Conservation (phyloP, 2,329 filamentous ascomycete genomes). For the Mycosphaerella sp. region DNA sequence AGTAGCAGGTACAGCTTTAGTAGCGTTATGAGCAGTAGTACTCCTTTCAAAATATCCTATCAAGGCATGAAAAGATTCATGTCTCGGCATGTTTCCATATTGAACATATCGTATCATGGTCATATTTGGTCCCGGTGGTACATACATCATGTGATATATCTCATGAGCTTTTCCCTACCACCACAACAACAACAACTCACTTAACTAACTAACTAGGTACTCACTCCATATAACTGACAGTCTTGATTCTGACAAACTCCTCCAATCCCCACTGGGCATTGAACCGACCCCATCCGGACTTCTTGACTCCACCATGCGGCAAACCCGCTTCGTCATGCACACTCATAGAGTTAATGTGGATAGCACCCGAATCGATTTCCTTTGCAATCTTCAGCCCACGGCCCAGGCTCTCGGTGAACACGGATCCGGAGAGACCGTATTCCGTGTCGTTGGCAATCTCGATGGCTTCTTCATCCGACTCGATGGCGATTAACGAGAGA, state of each 20-base stretch:
- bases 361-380: slow-evolving; percentile 54
- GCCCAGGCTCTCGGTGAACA: slow-evolving; percentile 65
- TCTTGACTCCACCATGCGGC: slow-evolving; percentile 47
- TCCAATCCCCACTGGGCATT: slow-evolving; percentile 20
- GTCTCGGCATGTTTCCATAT: too few species aligned
- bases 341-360: slow-evolving; percentile 49
- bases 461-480: slow-evolving; percentile 66
- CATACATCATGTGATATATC: too few species aligned
- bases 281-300: slow-evolving; percentile 39
- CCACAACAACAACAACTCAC: too few species aligned
- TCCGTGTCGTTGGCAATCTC: slow-evolving; percentile 73
- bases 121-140: too few species aligned
- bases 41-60: too few species aligned
- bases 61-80: too few species aligned
- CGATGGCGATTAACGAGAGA: slow-evolving; percentile 60
- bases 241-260: slow-evolving; percentile 22
- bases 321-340: slow-evolving; percentile 46
- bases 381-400: slow-evolving; percentile 41
- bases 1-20: too few species aligned
- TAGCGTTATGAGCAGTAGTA: too few species aligned
- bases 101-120: too few species aligned
- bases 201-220: background rate
- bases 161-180: too few species aligned
- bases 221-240: slow-evolving; percentile 28
- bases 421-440: slow-evolving; percentile 64